Base-by-base conservation (phyloP, 768 basidiomycete genomes). In the Porphyrellus cyaneotinctus region DNA sequence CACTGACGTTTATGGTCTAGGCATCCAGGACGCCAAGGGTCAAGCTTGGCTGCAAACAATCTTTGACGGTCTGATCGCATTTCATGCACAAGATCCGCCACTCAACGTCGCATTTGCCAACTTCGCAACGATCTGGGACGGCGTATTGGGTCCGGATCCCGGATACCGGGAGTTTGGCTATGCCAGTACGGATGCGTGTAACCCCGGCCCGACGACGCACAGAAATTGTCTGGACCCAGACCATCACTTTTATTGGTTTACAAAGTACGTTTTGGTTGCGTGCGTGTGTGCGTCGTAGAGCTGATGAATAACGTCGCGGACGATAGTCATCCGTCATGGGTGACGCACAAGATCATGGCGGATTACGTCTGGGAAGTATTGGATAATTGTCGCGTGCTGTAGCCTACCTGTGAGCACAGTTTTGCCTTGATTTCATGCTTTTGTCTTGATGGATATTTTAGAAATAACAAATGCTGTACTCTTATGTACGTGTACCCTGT, bases 171-270 rank as follows among this genome's bases (percentile, higher is more conserved):
- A 77, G 12, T 81, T 81, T 54, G 79, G 80, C 13, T 81, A 77
- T 56, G 67, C 67, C 22, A 80, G 71, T 31, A 63, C 69, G 12
- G 66, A 67, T 18, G 64, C 72, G 0, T 78, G 73, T 55, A 73
- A 61, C 3, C 65, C 64, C 3, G 69, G 69, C 6, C 60, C 70
- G 38, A 72, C 73, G 13, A 69, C 69, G 6, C 58, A 64, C 5
- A 67, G 58, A 3, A 49, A 56, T 52, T 78, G 77, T 50, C 28
- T 49, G 42, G 76, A 78, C 47, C 74, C 76, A 3, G 75, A 76
- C 32, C 78, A 77, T 57, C 72, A 72, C 43, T 82, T 81, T 53
- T 79, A 80, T 58, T 81, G 79, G 76, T 75, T 81, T 22, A 64
- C 66, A 35, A 73, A 75, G 80, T 80, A 51, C 43, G 75, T 64